Conservation (phyloP, 176 grass and related monocot species). For the Miscanthus lutarioriparius region DNA sequence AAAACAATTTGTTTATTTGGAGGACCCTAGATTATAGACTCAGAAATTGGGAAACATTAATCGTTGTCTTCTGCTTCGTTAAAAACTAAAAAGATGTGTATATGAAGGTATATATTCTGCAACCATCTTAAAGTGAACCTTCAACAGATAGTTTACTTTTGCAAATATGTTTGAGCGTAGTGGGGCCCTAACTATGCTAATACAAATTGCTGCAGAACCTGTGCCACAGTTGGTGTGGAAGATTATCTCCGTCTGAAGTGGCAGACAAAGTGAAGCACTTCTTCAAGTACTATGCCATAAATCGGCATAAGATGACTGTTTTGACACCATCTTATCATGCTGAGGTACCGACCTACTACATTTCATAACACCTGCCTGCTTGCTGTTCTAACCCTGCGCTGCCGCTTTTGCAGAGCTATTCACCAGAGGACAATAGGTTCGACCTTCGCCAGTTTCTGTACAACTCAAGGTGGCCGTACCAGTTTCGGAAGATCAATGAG, state of each 20-base stretch:
- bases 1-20: not conserved
- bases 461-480: slow-evolving; percentile 82
- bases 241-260: slow-evolving; percentile 77
- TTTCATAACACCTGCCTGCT: not conserved
- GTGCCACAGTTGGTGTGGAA: slow-evolving; percentile 85
- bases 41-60: not conserved
- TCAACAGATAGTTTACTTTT: not conserved
- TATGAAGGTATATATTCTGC: not conserved
- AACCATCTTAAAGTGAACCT: not conserved
- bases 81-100: not conserved
- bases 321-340: slow-evolving; percentile 95
- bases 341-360: slow-evolving; percentile 52
- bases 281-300: slow-evolving; percentile 94
- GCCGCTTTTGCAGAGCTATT: slow-evolving; percentile 81
- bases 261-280: slow-evolving; percentile 99
- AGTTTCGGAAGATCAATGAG: slow-evolving; percentile 89
- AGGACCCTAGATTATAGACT: not conserved
- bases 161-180: not conserved
- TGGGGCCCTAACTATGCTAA: slow-evolving; percentile 5
- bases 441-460: slow-evolving; percentile 96
- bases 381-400: not conserved
- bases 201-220: slow-evolving; percentile 62
- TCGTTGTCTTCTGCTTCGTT: not conserved
- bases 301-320: slow-evolving; percentile 98
- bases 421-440: slow-evolving; percentile 94